These are phyloP conservation scores for Quercus glauca DNA, from an alignment of 306 rosid genomes.

Conservation along the genomic window DNA sequence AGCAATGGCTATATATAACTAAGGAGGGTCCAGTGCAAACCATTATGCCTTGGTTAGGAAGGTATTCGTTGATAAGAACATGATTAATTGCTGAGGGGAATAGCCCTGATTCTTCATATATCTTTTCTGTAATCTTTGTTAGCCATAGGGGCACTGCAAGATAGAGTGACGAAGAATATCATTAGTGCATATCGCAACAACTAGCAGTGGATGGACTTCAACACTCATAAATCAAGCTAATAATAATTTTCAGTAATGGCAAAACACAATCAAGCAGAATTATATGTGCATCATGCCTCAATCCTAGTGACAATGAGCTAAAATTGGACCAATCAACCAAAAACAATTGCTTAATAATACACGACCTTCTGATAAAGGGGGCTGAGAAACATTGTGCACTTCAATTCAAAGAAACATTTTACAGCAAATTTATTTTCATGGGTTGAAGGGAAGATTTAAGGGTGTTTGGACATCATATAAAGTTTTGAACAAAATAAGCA, in stretches of 20 bases:
- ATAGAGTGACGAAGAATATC: conserved; percentile 3
- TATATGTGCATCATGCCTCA: not conserved
- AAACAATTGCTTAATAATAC: not conserved
- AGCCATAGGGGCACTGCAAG: conserved; percentile 82
- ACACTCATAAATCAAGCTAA: not conserved
- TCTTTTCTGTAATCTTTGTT: conserved; percentile 58
- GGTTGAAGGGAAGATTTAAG: not conserved
- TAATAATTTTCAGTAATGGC: not conserved
- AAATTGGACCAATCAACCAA: not conserved
- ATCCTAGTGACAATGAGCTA: not conserved
- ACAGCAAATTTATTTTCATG: not conserved
- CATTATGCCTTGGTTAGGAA: conserved; percentile 88
- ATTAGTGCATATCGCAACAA: not conserved
- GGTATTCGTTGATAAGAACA: conserved; percentile 91
- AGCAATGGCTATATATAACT: conserved; percentile 20
- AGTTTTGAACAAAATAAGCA: too few species aligned
- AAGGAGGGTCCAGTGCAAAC: conserved; percentile 34
- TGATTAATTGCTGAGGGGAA: conserved; percentile 79
- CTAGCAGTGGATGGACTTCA: not conserved
- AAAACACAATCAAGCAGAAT: not conserved
- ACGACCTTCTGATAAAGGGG: not conserved
- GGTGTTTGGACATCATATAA: not conserved
- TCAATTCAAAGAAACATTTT: not conserved
- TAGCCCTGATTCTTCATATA: conserved; percentile 52
- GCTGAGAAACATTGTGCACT: not conserved